Evolutionary conservation across 495 filamentous ascomycete species (phyloP).

Genomic region (Neurospora sp.): DNA sequence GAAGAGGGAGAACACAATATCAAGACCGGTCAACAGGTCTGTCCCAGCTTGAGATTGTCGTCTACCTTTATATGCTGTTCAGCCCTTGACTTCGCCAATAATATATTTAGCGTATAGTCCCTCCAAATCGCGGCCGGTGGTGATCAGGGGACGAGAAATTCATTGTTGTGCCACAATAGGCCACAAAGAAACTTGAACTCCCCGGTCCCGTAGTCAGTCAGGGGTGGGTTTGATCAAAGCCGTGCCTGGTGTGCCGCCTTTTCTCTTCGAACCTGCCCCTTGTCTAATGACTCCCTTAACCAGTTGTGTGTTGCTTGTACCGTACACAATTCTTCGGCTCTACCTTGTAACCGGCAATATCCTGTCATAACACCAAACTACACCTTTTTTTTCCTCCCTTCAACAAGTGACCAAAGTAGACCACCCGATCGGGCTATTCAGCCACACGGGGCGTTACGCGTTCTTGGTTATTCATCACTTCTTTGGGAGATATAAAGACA

Average conservation of each 20-base stretch:
- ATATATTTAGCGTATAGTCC: neutral
- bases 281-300: neutral
- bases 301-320: neutral
- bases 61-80: neutral
- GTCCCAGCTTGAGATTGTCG: neutral
- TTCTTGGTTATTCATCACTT: neutral
- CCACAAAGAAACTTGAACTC: neutral
- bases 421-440: neutral
- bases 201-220: neutral
- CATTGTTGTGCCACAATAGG: neutral
- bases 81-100: neutral
- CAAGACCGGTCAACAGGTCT: neutral
- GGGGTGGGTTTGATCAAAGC: neutral
- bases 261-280: neutral
- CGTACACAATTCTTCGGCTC: neutral
- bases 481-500: neutral
- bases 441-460: neutral
- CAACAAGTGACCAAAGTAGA: neutral
- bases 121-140: neutral
- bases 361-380: neutral
- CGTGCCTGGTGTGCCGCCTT: neutral
- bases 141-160: neutral
- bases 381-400: neutral
- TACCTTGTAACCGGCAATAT: neutral
- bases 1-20: neutral